Evolutionary conservation across 257 asterid genomes (phyloP).

Genomic region (Solanum paucissectum): DNA sequence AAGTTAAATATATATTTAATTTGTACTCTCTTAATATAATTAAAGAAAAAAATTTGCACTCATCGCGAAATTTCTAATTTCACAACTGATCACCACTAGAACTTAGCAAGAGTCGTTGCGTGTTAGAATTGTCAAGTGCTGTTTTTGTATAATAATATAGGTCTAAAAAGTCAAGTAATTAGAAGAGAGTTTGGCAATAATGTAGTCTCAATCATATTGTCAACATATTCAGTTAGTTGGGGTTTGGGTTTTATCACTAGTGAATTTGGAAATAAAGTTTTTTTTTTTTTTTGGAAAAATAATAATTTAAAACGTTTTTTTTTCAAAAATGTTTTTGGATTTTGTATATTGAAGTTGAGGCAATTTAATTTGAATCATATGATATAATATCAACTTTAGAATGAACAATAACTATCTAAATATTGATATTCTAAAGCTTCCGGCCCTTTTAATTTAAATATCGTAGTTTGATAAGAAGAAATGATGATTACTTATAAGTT

Average conservation of each 20-base stretch:
- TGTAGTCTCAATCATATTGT: not conserved
- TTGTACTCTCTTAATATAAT: not conserved
- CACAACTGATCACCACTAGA: not conserved
- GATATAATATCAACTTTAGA: not conserved
- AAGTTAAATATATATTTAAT: not conserved
- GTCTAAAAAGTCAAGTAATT: not conserved
- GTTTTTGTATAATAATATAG: not conserved
- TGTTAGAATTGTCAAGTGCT: not conserved
- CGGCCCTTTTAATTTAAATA: not conserved
- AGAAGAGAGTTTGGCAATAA: not conserved
- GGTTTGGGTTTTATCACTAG: not conserved
- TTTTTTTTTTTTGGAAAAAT: too few species aligned
- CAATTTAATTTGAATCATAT: not conserved
- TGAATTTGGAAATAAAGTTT: not conserved
- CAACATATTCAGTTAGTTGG: not conserved
- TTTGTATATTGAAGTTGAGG: not conserved
- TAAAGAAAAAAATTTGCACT: accelerated
- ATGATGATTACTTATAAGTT: not conserved
- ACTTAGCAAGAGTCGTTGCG: not conserved
- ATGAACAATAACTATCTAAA: not conserved
- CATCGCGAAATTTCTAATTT: not conserved
- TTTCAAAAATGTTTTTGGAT: too few species aligned
- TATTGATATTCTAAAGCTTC: not conserved
- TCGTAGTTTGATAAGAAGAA: not conserved
- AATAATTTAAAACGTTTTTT: not conserved